phyloP scores from a whole-genome alignment of 768 basidiomycete genomes.

The Hygrophorus russula region DNA sequence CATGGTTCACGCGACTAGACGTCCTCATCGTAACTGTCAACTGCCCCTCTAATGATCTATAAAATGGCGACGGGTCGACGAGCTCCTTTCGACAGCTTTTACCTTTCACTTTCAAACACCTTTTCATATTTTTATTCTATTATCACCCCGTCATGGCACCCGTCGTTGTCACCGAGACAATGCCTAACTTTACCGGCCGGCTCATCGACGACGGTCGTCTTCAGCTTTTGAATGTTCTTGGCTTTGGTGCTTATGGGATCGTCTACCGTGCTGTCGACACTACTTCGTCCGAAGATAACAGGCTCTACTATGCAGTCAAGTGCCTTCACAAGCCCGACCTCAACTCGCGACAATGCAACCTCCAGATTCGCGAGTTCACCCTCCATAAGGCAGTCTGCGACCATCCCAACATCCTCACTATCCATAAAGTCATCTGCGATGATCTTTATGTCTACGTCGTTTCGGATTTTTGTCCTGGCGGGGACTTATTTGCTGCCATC shows the following conservation, averaged over 20 bases:
- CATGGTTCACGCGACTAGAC: no score
- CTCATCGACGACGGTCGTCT: constrained; percentile 49
- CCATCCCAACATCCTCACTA: constrained; percentile 56
- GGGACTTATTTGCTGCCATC: constrained; percentile 68
- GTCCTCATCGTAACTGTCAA: no score
- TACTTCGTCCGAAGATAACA: constrained; percentile 23
- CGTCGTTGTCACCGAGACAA: constrained; percentile 25
- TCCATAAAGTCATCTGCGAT: constrained; percentile 55
- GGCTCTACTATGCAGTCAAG: constrained; percentile 58
- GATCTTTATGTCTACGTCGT: constrained; percentile 56
- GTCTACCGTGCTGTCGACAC: constrained; percentile 64
- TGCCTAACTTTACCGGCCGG: constrained; percentile 41
- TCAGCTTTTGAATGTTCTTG: constrained; percentile 50
- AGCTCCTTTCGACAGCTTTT: constrained; percentile 8
- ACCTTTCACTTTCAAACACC: constrained; percentile 10
- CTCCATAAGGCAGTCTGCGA: constrained; percentile 39
- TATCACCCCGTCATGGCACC: constrained; percentile 24
- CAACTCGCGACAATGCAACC: constrained; percentile 38
- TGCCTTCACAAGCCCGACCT: constrained; percentile 52
- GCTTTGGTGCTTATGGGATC: constrained; percentile 66
- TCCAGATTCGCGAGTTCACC: constrained; percentile 63
- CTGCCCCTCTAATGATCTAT: no score
- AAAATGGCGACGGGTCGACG: no score
- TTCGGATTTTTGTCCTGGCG: constrained; percentile 42
- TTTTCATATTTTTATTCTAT: constrained; percentile 10